These are phyloP conservation scores for Mimosa pudica DNA, from an alignment of 306 rosid species.

Conservation along the genomic window DNA sequence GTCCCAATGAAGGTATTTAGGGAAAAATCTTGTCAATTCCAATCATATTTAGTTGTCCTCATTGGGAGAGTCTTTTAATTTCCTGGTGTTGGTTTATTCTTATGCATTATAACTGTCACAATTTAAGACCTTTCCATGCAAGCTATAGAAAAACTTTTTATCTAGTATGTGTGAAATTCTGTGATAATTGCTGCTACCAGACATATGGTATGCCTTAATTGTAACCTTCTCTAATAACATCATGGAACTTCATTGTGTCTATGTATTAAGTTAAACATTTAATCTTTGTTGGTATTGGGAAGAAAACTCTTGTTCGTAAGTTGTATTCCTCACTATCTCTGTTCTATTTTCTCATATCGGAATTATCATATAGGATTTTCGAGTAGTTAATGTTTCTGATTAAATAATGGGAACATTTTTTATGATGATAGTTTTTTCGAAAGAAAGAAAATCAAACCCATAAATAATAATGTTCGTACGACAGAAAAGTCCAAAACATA, in stretches of 20 bases:
- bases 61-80: constrained; percentile 5
- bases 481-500: too few species aligned
- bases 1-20: neutral
- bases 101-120: neutral
- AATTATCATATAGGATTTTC: neutral
- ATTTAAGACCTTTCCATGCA: neutral
- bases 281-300: neutral
- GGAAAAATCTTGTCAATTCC: neutral
- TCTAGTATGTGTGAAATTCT: constrained; percentile 1
- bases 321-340: neutral
- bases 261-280: neutral
- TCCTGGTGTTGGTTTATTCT: neutral
- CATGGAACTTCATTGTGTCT: constrained; percentile 2
- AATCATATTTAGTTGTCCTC: neutral
- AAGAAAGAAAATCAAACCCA: too few species aligned
- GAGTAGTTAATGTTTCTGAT: neutral
- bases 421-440: too few species aligned
- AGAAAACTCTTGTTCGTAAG: neutral
- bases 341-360: neutral
- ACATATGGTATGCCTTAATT: neutral
- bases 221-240: constrained; percentile 3
- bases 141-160: neutral
- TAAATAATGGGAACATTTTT: too few species aligned
- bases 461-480: too few species aligned
- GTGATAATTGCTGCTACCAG: neutral